These are phyloP conservation scores for Physcomitrium patens DNA, from an alignment of 225 moss, liverwort and hornwort species.

Conservation along the genomic window DNA sequence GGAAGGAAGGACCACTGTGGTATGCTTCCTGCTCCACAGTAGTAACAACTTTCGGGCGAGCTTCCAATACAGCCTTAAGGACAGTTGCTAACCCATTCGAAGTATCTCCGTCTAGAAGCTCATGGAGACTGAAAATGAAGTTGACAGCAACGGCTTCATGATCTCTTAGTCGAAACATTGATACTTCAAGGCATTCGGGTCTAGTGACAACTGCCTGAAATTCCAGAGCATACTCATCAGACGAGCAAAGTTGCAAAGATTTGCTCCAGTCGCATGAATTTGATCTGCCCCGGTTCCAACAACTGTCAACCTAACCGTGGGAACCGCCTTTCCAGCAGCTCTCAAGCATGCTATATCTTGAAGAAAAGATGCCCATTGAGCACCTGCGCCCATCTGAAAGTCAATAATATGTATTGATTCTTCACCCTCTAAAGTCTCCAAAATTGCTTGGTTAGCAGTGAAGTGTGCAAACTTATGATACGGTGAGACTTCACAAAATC, in stretches of 20 bases:
- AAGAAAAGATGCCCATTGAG: constrained; percentile 66
- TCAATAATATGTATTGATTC: constrained; percentile 59
- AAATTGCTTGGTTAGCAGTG: constrained; percentile 64
- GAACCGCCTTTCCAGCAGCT: constrained; percentile 37
- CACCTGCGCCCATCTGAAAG: constrained; percentile 63
- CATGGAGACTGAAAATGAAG: constrained; percentile 67
- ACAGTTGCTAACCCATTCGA: constrained; percentile 47
- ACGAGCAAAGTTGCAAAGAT: constrained; percentile 54
- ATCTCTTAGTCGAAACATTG: constrained; percentile 49
- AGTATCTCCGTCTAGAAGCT: constrained; percentile 46
- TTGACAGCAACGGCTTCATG: constrained; percentile 66
- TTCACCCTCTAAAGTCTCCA: constrained; percentile 60
- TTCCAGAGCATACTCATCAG: constrained; percentile 50
- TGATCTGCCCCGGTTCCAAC: constrained; percentile 48
- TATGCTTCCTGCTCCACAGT: constrained; percentile 68
- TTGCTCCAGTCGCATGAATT: constrained; percentile 55
- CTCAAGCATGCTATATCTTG: constrained; percentile 57
- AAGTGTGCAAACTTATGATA: constrained; percentile 66
- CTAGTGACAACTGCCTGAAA: constrained; percentile 58
- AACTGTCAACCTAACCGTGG: constrained; percentile 49
- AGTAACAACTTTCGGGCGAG: constrained; percentile 58
- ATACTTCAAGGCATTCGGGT: constrained; percentile 55
- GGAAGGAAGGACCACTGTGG: constrained; percentile 50
- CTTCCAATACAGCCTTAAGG: constrained; percentile 38
- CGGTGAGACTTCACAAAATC: constrained; percentile 62